Conservation (phyloP, 2,329 filamentous ascomycete genomes). For the Penicillium sp. region DNA sequence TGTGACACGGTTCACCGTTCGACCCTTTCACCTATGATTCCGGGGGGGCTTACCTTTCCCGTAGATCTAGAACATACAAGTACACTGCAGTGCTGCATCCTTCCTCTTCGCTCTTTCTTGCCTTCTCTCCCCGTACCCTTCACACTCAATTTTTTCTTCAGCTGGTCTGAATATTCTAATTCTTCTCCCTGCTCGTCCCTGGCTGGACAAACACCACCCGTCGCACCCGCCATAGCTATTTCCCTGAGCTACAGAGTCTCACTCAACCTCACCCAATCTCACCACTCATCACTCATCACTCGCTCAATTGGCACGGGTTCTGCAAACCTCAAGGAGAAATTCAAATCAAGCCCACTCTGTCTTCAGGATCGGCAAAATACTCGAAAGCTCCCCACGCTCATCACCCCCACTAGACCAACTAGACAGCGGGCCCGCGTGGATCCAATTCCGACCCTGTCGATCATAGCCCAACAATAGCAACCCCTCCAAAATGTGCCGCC, state of each 20-base stretch:
- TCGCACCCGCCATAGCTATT: slow-evolving; percentile 5
- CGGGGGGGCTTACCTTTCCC: slow-evolving; percentile 1
- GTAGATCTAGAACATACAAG: slow-evolving; percentile 12
- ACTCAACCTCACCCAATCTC: background rate
- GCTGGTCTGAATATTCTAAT: slow-evolving; percentile 20
- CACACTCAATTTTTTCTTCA: slow-evolving; percentile 9
- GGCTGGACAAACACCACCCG: slow-evolving; percentile 1
- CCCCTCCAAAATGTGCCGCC: slow-evolving; percentile 32
- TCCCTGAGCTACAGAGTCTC: background rate
- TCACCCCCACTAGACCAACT: background rate
- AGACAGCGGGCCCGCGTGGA: background rate
- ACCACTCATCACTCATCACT: background rate
- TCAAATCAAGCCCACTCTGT: background rate
- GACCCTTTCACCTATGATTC: slow-evolving; percentile 18
- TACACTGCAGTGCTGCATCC: background rate
- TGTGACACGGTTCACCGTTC: slow-evolving; percentile 1
- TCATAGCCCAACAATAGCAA: background rate
- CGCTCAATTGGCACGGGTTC: background rate
- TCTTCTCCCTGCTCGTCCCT: background rate
- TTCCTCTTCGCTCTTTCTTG: background rate
- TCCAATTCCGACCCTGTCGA: background rate
- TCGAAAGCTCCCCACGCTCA: background rate
- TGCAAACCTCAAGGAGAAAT: background rate
- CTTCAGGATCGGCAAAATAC: background rate
- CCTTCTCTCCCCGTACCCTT: background rate